Evolutionary conservation across 345 rosid species (phyloP), one percentile per base, ranked within the genome.

Genomic region (Ceriops decandra): DNA sequence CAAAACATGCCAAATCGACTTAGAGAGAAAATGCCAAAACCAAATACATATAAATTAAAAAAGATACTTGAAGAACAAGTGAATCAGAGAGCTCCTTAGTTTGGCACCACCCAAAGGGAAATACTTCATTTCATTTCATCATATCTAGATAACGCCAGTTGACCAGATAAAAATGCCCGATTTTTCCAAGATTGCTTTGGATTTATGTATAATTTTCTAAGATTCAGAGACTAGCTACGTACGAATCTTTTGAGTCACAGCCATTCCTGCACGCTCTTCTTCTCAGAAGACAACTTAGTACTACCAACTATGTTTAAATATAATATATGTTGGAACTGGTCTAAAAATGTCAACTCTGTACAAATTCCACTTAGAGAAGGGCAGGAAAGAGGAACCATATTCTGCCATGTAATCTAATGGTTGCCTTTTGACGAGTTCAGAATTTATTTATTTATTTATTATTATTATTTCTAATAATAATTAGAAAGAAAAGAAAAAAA

Each of bases 191-290:
- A 30, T 59, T 2, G 6, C 35, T 67, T 67, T 67, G 62, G 70
- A 67, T 56, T 36, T n/a, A 36, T 67, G 30, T 27, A 28, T 7
- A 28, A 59, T 42, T 77, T 76, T 24, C 5, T 74, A 74, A 66
- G 88, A 79, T 77, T 24, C 62, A 67, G 73, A 82, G 31, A 52
- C 52, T 36, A 31, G 86, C 85, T 68, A 82, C 86, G 88, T 85
- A 67, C 57, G 79, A 32, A 46, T 11, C 61, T 27, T 66, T 11
- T 46, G 66, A 75, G 67, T 72, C 86, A 78, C 74, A 73, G 71
- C 61, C 27, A 3, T 15, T 13, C 49, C 19, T 1, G 19, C 49
- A 42, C 47, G 47, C 4, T 42, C 16, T 11, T 42, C 16, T 11
- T 11, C 7, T 24, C 1, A 1, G 16, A 2, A 2, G 49, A 42